Percentiles rank a stretch among this genome's conserved stretches.
phyloP scores from a whole-genome alignment of 352 stramenopile genomes.

The Globisporangium sylvaticum region DNA sequence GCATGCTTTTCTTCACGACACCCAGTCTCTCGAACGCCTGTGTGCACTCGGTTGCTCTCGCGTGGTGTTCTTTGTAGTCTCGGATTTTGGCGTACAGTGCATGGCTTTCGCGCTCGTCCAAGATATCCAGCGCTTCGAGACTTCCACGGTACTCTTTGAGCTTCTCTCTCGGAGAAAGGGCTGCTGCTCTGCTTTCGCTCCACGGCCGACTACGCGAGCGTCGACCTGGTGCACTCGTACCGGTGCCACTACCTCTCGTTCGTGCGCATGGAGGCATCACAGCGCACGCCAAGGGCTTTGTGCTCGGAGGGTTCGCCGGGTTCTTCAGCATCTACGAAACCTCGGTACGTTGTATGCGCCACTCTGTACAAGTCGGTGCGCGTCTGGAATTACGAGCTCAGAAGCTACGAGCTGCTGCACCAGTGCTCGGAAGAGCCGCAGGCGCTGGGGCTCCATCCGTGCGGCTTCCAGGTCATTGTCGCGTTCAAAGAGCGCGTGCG shows the following conservation, averaged over 20 bases:
- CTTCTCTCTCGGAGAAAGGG: conserved; percentile 69
- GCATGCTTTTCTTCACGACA: conserved; percentile 54
- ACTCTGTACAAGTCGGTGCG: conserved; percentile 70
- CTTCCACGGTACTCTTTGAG: conserved; percentile 58
- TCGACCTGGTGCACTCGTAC: conserved; percentile 66
- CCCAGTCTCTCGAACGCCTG: conserved; percentile 47
- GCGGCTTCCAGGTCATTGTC: conserved; percentile 66
- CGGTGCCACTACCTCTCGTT: conserved; percentile 62
- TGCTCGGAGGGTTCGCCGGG: conserved; percentile 59
- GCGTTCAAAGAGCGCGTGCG: conserved; percentile 78
- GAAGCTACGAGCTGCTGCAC: conserved; percentile 59
- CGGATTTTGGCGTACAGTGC: conserved; percentile 33
- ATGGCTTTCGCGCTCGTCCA: conserved; percentile 60
- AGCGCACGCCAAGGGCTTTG: conserved; percentile 65
- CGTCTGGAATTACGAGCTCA: conserved; percentile 86
- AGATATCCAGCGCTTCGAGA: conserved; percentile 61
- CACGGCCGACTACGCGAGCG: conserved; percentile 39
- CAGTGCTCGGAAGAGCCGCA: conserved; percentile 60
- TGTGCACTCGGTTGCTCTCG: conserved; percentile 29
- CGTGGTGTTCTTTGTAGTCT: conserved; percentile 24
- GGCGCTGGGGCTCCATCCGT: conserved; percentile 58
- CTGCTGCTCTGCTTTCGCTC: conserved; percentile 63
- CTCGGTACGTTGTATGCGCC: conserved; percentile 32
- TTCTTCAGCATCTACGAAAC: conserved; percentile 78
- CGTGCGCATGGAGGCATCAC: conserved; percentile 66